These are phyloP conservation scores for Alopecurus myosuroides DNA, from an alignment of 176 grass and related monocot genomes.

Conservation along the genomic window DNA sequence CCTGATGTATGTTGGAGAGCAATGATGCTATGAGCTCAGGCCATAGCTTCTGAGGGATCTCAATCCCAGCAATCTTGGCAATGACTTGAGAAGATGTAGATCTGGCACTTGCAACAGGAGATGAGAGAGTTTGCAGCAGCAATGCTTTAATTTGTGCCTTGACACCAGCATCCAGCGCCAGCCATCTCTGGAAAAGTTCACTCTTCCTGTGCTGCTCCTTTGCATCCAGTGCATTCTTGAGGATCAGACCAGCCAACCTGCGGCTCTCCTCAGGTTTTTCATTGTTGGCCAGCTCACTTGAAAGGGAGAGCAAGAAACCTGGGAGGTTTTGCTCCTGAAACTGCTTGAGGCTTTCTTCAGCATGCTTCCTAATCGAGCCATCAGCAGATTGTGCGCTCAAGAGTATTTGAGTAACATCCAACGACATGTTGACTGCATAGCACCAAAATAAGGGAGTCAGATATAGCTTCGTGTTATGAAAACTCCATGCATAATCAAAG, in stretches of 20 bases:
- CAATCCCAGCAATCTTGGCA: conserved; percentile 78
- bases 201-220: conserved; percentile 81
- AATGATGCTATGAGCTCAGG: conserved; percentile 67
- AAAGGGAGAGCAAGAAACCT: conserved; percentile 62
- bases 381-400: conserved; percentile 70
- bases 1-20: conserved; percentile 77
- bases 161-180: conserved; percentile 51
- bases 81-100: conserved; percentile 85
- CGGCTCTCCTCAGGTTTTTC: conserved; percentile 77
- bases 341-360: conserved; percentile 82
- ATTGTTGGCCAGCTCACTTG: conserved; percentile 56
- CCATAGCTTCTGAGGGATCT: conserved; percentile 81
- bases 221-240: conserved; percentile 79
- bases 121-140: conserved; percentile 66
- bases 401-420: conserved; percentile 80
- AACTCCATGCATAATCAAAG: neutral
- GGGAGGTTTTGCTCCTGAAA: conserved; percentile 88
- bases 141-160: conserved; percentile 71
- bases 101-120: conserved; percentile 68
- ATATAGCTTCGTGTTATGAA: neutral
- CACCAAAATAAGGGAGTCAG: neutral
- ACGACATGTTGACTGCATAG: conserved; percentile 56
- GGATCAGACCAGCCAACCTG: conserved; percentile 69
- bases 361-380: conserved; percentile 50
- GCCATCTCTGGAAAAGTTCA: conserved; percentile 79